Base-by-base conservation (phyloP, 129 eudicot genomes). In the Ambrosia trifida region DNA sequence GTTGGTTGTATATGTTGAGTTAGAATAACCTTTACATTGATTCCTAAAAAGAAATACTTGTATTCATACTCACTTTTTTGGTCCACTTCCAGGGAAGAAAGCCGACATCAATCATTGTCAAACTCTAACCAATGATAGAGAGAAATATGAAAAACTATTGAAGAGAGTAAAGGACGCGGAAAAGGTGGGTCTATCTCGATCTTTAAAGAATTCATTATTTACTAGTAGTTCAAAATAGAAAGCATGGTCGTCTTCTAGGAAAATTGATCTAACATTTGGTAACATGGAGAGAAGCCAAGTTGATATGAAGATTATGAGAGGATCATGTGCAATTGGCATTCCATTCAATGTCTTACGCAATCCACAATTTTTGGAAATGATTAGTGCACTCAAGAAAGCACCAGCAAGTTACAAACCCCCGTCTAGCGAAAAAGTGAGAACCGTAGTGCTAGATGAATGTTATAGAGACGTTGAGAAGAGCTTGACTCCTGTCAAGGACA, bases 1-100 rank as follows among this genome's bases (percentile, higher is more conserved):
- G n/a, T n/a, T n/a, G n/a, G n/a, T n/a, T n/a, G n/a, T n/a, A n/a
- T n/a, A n/a, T n/a, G n/a, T n/a, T n/a, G n/a, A n/a, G n/a, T n/a
- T n/a, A n/a, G n/a, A n/a, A n/a, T n/a, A n/a, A n/a, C n/a, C n/a
- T n/a, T n/a, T n/a, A n/a, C n/a, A n/a, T n/a, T n/a, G n/a, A n/a
- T n/a, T n/a, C n/a, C n/a, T n/a, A n/a, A n/a, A n/a, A n/a, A n/a
- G n/a, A n/a, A n/a, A 72, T 11, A 43, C 74, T 4, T 45, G 70
- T 54, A 79, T 79, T 3, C 83, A 79, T 11, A 9, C 24, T 6
- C 78, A 72, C 14, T 79, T 36, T 36, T 36, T 36, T 5, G 43
- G 43, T 36, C 8, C 43, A 5, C 8, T 1, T 36, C 1, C 8
- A 0, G 77, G 82, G 5, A 64, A 13, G n/a, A 44, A 63, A 16